These are phyloP conservation scores for Cystobasidium tubakii DNA, from an alignment of 768 basidiomycete genomes.

Conservation along the genomic window DNA sequence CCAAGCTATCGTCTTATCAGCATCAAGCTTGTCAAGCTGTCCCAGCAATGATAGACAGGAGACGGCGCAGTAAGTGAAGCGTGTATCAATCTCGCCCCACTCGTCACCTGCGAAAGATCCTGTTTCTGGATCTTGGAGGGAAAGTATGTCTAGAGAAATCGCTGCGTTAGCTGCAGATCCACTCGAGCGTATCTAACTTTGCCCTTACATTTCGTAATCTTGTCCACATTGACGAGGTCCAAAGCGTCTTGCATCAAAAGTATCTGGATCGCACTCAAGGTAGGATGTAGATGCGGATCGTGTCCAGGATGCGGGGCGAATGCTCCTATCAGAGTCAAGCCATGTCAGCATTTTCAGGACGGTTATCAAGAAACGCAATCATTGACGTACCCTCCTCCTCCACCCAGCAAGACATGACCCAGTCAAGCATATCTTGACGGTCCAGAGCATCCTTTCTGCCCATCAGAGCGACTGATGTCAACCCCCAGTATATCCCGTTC, in stretches of 20 bases:
- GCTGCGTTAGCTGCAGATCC: background rate
- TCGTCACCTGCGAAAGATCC: conserved; percentile 84
- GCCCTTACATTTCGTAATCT: conserved; percentile 64
- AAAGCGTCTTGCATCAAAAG: conserved; percentile 76
- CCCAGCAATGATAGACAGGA: conserved; percentile 75
- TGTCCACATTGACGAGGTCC: conserved; percentile 63
- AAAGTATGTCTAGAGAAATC: conserved; percentile 62
- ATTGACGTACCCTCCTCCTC: conserved; percentile 65
- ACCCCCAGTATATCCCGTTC: conserved; percentile 95
- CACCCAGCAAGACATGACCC: conserved; percentile 93
- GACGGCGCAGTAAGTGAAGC: conserved; percentile 84
- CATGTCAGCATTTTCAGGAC: background rate
- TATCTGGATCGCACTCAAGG: conserved; percentile 87
- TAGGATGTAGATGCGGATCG: conserved; percentile 80
- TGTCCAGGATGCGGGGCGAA: conserved; percentile 91
- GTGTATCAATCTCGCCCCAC: conserved; percentile 87
- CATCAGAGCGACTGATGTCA: conserved; percentile 80
- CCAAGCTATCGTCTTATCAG: conserved; percentile 64
- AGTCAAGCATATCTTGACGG: conserved; percentile 74
- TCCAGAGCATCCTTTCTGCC: conserved; percentile 69
- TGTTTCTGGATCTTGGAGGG: conserved; percentile 68
- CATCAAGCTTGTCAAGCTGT: conserved; percentile 62
- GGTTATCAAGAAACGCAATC: background rate
- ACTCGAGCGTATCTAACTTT: background rate
- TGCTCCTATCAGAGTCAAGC: conserved; percentile 56